Evolutionary conservation across 2,329 filamentous ascomycete species (phyloP), one percentile per base, ranked within the genome.

Genomic region (Taxawa tesnikishii): DNA sequence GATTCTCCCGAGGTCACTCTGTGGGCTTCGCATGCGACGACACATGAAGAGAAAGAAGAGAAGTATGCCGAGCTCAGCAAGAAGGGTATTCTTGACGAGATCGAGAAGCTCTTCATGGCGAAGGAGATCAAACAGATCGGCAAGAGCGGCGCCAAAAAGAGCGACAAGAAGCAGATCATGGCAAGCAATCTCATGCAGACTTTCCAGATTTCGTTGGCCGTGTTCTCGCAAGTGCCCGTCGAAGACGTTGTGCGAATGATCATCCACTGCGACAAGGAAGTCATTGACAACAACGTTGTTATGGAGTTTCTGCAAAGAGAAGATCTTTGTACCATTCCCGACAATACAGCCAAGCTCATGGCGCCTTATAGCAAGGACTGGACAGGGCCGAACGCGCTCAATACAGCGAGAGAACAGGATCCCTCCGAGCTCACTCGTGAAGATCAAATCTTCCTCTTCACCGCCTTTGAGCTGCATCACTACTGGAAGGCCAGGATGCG

Each of bases 401-500:
- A 74, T 38, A 79, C 83, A 32, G 70, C 69, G 41, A 76, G 88
- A 33, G 90, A 98, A 54, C 74, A 80, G 49, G 87, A 96, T 56
- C 88, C 88, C 1, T 59, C 56, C 5, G 90, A 98, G 51, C 74
- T 98, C 32, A 94, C 88, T 3, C 70, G 87, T 40, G 85, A 96
- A 56, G 90, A 98, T 60, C 88, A 96, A 58, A 82, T 98, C 35
- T 98, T 87, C 54, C 67, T 98, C 15, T 83, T 79, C 53, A 96
- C 90, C 4, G 83, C 88, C 2, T 96, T 81, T 49, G 90, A 98
- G 55, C 65, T 96, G 42, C 85, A 93, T 45, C 87, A 94, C 54
- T 98, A 98, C 62, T 98, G 90, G 90, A 94, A 94, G 68, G 84
- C 83, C 39, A 79, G 90, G 55, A 96, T 96, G 79, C 75, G 90